Conservation (phyloP, 2,329 filamentous ascomycete species). For the Thyridium curvatum region DNA sequence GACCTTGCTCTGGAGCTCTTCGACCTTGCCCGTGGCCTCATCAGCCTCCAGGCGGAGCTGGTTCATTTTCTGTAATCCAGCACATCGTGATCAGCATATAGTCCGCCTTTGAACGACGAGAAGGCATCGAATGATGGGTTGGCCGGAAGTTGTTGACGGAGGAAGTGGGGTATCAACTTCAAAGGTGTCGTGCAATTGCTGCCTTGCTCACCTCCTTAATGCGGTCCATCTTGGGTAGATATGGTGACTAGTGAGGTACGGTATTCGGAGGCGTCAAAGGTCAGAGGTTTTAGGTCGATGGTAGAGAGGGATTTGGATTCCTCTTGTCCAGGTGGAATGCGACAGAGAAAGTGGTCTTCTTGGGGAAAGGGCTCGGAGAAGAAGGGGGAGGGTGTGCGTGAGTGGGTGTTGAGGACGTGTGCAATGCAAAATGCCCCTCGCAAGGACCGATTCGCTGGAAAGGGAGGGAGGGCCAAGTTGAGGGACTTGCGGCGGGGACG, state of each 20-base stretch:
- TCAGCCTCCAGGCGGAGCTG: slow-evolving; percentile 91
- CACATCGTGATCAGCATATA: slow-evolving; percentile 6
- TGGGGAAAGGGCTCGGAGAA: background rate
- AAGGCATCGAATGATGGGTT: background rate
- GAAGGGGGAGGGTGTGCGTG: too few relatives aligned
- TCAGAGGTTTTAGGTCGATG: slow-evolving; percentile 7
- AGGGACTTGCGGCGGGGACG: too few relatives aligned
- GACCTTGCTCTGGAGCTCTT: slow-evolving; percentile 82
- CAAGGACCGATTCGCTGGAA: too few relatives aligned
- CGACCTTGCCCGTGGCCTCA: slow-evolving; percentile 70
- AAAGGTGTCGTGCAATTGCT: slow-evolving; percentile 6
- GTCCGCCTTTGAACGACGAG: background rate
- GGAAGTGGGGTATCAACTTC: too few relatives aligned
- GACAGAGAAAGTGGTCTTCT: background rate
- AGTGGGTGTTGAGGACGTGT: too few relatives aligned
- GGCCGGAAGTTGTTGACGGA: too few relatives aligned
- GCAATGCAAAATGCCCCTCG: too few relatives aligned
- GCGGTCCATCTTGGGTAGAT: slow-evolving; percentile 63
- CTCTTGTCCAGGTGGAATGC: slow-evolving; percentile 10
- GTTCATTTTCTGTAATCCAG: slow-evolving; percentile 72
- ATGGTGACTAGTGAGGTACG: background rate
- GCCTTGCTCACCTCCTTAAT: slow-evolving; percentile 71
- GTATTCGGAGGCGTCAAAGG: background rate
- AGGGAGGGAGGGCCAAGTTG: too few relatives aligned
- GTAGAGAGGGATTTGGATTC: slow-evolving; percentile 18